Conservation (phyloP, 1,284 basidiomycete genomes). For the Fomes fomentarius region DNA sequence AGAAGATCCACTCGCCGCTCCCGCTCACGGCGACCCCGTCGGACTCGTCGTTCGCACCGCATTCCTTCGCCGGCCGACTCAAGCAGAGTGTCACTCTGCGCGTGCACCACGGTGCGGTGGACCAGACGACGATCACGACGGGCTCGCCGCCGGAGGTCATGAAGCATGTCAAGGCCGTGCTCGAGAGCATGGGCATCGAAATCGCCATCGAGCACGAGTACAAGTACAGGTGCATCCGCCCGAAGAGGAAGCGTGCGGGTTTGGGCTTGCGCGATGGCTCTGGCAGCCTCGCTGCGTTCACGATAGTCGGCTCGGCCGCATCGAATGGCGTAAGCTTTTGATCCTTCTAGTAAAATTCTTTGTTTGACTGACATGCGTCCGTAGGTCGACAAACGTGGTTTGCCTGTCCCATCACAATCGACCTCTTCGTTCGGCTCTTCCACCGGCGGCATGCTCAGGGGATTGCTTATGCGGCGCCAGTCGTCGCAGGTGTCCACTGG, state of each 20-base stretch:
- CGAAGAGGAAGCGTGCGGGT: constrained; percentile 67
- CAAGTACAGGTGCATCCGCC: constrained; percentile 82
- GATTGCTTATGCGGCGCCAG: constrained; percentile 85
- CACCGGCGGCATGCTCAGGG: constrained; percentile 80
- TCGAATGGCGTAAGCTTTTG: constrained; percentile 71
- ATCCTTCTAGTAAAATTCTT: neutral
- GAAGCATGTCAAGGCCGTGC: constrained; percentile 77
- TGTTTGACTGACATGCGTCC: neutral
- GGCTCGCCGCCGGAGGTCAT: constrained; percentile 87
- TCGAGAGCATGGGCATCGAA: constrained; percentile 91
- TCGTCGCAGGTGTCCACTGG: constrained; percentile 73
- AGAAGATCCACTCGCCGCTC: constrained; percentile 30
- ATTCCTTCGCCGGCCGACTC: constrained; percentile 48
- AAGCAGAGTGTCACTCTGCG: constrained; percentile 62
- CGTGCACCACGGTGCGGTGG: constrained; percentile 91
- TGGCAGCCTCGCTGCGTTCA: constrained; percentile 68
- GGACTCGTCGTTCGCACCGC: constrained; percentile 47
- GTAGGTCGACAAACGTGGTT: constrained; percentile 82
- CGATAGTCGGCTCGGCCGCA: constrained; percentile 76
- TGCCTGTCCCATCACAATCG: constrained; percentile 76
- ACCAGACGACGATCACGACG: constrained; percentile 90
- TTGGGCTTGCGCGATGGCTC: constrained; percentile 45
- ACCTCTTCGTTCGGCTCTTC: constrained; percentile 50
- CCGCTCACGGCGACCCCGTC: constrained; percentile 41
- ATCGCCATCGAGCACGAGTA: constrained; percentile 86